A percentile compares a stretch with the other conserved stretches of the same genome.
These are phyloP conservation scores for Russula emetica DNA, from an alignment of 768 basidiomycete species.

Conservation along the genomic window DNA sequence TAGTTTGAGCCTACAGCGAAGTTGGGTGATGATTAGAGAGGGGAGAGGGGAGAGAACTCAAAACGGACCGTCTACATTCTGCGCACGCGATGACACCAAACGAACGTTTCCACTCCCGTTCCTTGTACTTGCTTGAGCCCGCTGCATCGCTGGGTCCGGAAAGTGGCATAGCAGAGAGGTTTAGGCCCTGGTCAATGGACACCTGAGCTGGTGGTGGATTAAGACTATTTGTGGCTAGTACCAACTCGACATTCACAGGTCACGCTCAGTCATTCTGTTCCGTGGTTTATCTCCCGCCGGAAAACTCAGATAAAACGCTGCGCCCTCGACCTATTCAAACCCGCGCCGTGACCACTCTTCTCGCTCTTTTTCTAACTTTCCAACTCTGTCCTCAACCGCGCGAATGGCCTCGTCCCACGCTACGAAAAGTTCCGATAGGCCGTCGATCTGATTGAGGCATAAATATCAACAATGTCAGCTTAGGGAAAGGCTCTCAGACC, in stretches of 20 bases:
- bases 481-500: conserved; percentile 38
- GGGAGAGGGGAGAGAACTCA: background rate
- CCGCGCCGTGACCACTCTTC: conserved; percentile 60
- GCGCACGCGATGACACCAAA: conserved; percentile 28
- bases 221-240: background rate
- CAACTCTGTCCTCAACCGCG: conserved; percentile 59
- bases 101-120: conserved; percentile 29
- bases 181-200: background rate
- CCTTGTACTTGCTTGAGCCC: conserved; percentile 8
- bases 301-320: background rate
- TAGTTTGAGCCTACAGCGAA: conserved; percentile 49
- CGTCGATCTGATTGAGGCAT: conserved; percentile 55
- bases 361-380: conserved; percentile 55
- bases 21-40: background rate
- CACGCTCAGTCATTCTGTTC: too few relatives aligned
- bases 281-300: too few relatives aligned
- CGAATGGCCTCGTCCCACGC: conserved; percentile 76
- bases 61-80: conserved; percentile 27
- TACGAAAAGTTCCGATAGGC: conserved; percentile 78
- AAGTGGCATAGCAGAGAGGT: conserved; percentile 6
- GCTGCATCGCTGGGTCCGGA: conserved; percentile 5
- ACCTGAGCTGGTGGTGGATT: background rate
- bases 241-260: background rate
- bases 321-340: conserved; percentile 38
- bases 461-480: background rate